Evolutionary conservation across 2,329 filamentous ascomycete genomes (phyloP).

Genomic region (Colletotrichum melonis): DNA sequence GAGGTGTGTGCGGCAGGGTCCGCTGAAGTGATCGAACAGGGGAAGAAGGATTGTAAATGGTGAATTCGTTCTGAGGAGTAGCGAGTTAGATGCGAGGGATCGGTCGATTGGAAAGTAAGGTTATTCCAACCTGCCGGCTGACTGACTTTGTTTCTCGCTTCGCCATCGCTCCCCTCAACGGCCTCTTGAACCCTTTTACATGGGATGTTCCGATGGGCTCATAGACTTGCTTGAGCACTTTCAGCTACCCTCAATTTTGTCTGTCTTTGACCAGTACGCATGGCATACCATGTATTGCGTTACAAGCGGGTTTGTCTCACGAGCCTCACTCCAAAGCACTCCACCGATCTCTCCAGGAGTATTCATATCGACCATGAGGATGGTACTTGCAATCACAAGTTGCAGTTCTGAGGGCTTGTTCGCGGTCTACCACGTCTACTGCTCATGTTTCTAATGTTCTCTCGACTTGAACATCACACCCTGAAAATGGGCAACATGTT

Average conservation of each 20-base stretch:
- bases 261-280: background rate
- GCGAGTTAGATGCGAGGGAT: background rate
- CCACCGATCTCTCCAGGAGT: too few species aligned
- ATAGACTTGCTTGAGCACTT: background rate
- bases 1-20: constrained; percentile 20
- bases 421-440: too few species aligned
- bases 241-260: too few species aligned
- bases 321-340: too few species aligned
- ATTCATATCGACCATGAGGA: background rate
- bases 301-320: background rate
- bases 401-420: too few species aligned
- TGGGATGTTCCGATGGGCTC: background rate
- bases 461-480: background rate
- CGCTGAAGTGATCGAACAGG: background rate
- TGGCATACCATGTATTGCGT: background rate
- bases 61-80: background rate
- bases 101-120: background rate
- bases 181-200: background rate
- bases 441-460: too few species aligned
- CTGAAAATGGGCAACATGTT: background rate
- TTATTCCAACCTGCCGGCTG: background rate
- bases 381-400: too few species aligned
- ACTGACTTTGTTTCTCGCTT: background rate
- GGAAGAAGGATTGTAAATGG: background rate
- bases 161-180: background rate